A percentile compares a stretch with the other conserved stretches of the same genome.
phyloP scores from a whole-genome alignment of 2,329 filamentous ascomycete genomes.

The Parascedosporium putredinis region DNA sequence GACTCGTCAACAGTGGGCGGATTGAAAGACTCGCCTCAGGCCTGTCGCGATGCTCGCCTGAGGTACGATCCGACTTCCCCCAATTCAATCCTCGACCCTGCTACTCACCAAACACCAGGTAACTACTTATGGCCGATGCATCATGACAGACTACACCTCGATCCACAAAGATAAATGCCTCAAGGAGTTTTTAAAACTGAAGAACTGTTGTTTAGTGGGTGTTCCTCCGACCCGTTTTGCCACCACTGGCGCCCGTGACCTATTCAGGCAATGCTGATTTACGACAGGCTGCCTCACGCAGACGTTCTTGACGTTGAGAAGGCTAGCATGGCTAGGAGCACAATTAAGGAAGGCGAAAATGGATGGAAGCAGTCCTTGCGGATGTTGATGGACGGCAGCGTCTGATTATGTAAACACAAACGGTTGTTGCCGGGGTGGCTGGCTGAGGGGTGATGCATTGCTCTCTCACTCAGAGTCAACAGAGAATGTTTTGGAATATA shows the following conservation, averaged over 20 bases:
- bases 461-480: too few species aligned
- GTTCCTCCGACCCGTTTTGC: not conserved
- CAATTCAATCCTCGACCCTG: not conserved
- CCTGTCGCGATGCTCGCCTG: constrained; percentile 43
- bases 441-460: not conserved
- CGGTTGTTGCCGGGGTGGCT: not conserved
- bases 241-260: not conserved
- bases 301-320: not conserved
- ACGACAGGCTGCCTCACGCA: not conserved
- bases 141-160: constrained; percentile 80
- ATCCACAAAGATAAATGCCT: constrained; percentile 85
- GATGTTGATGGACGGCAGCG: not conserved
- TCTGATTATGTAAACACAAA: not conserved
- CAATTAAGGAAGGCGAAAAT: too few species aligned
- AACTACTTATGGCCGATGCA: constrained; percentile 79
- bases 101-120: constrained; percentile 48
- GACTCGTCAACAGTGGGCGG: constrained; percentile 28
- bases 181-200: constrained; percentile 73
- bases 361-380: too few species aligned
- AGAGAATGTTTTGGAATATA: too few species aligned
- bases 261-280: not conserved
- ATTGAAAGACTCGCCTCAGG: constrained; percentile 45
- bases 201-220: constrained; percentile 76
- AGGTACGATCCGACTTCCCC: constrained; percentile 27
- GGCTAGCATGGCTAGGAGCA: too few species aligned